Base-by-base conservation (phyloP, 768 basidiomycete species). In the Lentinula boryana region DNA sequence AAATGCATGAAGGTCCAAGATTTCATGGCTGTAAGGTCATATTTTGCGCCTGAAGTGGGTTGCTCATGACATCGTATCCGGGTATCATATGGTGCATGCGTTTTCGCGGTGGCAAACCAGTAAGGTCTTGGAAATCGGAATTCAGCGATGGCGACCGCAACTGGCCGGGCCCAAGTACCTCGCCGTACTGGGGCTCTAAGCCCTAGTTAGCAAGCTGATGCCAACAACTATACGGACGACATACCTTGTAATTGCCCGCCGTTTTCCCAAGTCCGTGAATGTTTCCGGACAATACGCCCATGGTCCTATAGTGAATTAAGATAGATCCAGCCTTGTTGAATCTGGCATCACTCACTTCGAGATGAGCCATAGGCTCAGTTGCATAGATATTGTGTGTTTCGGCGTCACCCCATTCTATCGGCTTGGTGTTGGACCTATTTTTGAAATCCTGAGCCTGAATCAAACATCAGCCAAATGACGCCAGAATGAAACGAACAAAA, bases 31-130 rank as follows among this genome's bases (percentile, higher is more conserved):
- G 79, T 67, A 86, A 72, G 63, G 80, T 69, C 76, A 86, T 79
- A 65, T 78, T 82, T 63, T 81, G 80, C 53, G 83, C 70, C 66
- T 84, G 84, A 65, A 87, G 65, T 54, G 80, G 74, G 62, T 75
- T 78, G 67, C 76, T 80, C 75, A 82, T 70, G 65, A 84, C 76
- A 68, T 86, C 81, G 65, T 81, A 84, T 15, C 77, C 76, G 52
- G 79, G 76, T 72, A 86, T 83, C 78, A 86, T 81, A 68, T 86
- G 85, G 70, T 87, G 86, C 21, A 80, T 73, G 58, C 86, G 82
- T 72, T 88, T 87, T 68, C 86, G 78, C 16, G 85, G 84, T 50
- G 80, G 82, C 46, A 85, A 68, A 44, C 75, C 76, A 62, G 81
- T 70, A 63, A 85, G 75, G 64, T 84, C 83, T 73, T 84, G 76